Evolutionary conservation across 768 basidiomycete species (phyloP), one percentile per base, ranked within the genome.

Genomic region (Mycena kentingensis): DNA sequence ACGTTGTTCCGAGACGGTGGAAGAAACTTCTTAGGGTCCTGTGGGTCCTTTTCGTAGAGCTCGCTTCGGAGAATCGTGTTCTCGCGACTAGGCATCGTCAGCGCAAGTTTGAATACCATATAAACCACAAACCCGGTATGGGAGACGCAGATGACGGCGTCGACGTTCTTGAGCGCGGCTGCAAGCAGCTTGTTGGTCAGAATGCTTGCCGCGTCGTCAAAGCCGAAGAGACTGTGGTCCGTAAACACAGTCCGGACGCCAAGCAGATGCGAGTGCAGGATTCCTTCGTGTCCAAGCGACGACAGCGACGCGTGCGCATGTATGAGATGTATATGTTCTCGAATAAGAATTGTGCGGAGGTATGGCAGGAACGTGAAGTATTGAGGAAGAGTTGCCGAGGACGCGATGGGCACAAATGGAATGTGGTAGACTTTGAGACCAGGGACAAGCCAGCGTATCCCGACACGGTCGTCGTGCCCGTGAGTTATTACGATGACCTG

Each of bases 401-500:
- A 93, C 1, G 88, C 88, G 52, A 97, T 90, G 3, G 95, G 87
- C 34, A 82, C 78, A 61, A 94, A 87, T 0, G 97, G 97, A 41
- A 98, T 80, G 70, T 98, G 84, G 71, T 98, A 99, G 25, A 97
- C 89, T 71, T 98, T 98, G 55, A 99, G 75, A 11, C 81, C 79
- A 8, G 91, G 90, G 0, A 89, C 70, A 0, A 99, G 76, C 88
- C 94, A 95, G 13, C 94, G 89, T 21, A 98, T 75, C 6, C 95
- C 96, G 43, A 88, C 84, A 24, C 95, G 87, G 64, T 88, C 85
- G 24, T 85, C 79, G 64, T 96, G 92, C 53, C 89, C 85, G 65
- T 99, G 97, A 0, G 96, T 98, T 52, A 99, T 89, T 32, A 96
- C 85, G 56, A 98, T 87, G 49, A 99, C 93, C 92, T 94, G 54